phyloP scores from a whole-genome alignment of 257 asterid genomes.

The Nicotiana obtusifolia region DNA sequence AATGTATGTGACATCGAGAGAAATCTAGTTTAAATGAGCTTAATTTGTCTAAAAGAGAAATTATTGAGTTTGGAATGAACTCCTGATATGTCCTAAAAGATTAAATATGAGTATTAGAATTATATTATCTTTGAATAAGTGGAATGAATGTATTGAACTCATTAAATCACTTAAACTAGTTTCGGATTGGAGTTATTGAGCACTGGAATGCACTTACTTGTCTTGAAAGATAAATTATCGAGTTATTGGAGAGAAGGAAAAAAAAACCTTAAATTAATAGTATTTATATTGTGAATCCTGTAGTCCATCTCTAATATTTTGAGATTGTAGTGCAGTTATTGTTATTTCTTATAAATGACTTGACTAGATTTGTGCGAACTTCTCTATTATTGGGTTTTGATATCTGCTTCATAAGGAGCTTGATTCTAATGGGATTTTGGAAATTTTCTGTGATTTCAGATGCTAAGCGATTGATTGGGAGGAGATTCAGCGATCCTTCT shows the following conservation, averaged over 20 bases:
- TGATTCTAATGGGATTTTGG: neutral
- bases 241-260: neutral
- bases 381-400: neutral
- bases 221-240: neutral
- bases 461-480: constrained; percentile 7
- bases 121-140: neutral
- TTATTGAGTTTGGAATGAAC: neutral
- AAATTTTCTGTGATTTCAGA: neutral
- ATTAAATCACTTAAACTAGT: neutral
- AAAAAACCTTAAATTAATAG: neutral
- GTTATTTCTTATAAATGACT: neutral
- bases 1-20: neutral
- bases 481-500: neutral
- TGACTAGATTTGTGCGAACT: neutral
- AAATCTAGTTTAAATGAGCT: neutral
- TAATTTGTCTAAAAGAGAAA: neutral
- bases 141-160: neutral
- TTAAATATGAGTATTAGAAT: neutral
- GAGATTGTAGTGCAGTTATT: neutral
- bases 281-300: neutral
- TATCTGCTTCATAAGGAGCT: neutral
- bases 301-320: neutral
- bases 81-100: neutral
- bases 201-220: neutral
- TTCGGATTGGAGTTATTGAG: neutral